Evolutionary conservation across 306 rosid genomes (phyloP), one percentile per base, ranked within the genome.

Genomic region (Lithocarpus polystachyus): DNA sequence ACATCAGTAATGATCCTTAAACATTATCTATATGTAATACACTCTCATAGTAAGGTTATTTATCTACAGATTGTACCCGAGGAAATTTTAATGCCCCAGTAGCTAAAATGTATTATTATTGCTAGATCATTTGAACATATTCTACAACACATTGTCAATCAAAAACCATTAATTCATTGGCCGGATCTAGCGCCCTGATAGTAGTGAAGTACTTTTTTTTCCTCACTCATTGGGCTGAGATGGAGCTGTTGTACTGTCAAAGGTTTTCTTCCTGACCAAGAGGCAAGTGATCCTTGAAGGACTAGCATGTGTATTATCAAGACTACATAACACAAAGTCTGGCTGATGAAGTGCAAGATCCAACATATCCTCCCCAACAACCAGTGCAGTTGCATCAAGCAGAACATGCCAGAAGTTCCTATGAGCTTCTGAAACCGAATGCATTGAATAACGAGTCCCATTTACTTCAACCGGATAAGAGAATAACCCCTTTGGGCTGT

Each of bases 371-470:
- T 80, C 84, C 29, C 97, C 97, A 20, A 94, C 87, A 24, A 88
- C 92, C 45, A 85, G 83, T 6, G 85, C 89, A 51, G 96, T 83
- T 3, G 98, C 97, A 83, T 94, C 98, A 40, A 94, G 97, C 59
- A 94, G 90, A 77, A 90, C 98, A 72, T 94, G 97, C 98, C 98
- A 92, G 6, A 84, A 82, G 85, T 90, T 94, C 80, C 97, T 69
- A 29, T 94, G 98, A 80, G 97, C 98, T 88, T 92, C 97, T 0
- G 97, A 92, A 70, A 94, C 88, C 98, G 97, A 94, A 89, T 94
- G 96, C 84, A 94, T 86, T 15, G 87, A 88, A 75, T 80, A 80
- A 53, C 79, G 87, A 71, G 90, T 87, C 82, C 90, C 94, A 26
- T 91, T 90, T 31, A 84, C 88, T n/a, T 88, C 89, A 19, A 88